A percentile compares a stretch with the other conserved stretches of the same genome.
These are phyloP conservation scores for Sequoia sempervirens DNA, from an alignment of 75 land plant species.

Conservation along the genomic window DNA sequence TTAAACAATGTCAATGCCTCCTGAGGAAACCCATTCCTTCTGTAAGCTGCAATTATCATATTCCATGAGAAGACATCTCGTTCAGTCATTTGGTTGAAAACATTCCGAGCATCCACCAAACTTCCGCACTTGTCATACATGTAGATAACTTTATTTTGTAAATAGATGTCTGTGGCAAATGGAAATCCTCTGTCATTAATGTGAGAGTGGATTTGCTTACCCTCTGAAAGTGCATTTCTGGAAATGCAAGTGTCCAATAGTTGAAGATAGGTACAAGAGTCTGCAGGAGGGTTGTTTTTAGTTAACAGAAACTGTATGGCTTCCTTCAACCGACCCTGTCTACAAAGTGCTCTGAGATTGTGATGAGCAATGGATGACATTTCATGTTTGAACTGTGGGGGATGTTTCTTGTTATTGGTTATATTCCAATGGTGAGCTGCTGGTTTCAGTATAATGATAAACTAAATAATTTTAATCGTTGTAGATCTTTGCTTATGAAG, in stretches of 20 bases:
- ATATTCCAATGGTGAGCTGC: no score
- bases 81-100: conserved; percentile 15
- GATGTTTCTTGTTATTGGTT: no score
- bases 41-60: conserved; percentile 23
- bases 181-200: not conserved
- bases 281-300: not conserved
- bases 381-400: no score
- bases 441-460: no score
- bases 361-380: no score
- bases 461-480: no score
- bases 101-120: conserved; percentile 9
- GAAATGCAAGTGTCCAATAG: not conserved
- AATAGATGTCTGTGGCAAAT: not conserved
- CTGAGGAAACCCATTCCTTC: conserved; percentile 7
- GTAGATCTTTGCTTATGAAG: no score
- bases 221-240: not conserved
- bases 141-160: conserved; percentile 17
- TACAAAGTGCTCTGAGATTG: conserved; percentile 2
- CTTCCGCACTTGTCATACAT: conserved; percentile 27
- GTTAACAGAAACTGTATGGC: not conserved
- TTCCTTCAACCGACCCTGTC: not conserved
- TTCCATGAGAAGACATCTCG: conserved; percentile 25
- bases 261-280: not conserved
- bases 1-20: conserved; percentile 13
- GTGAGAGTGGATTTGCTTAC: not conserved